A percentile compares a stretch with the other conserved stretches of the same genome.
phyloP scores from a whole-genome alignment of 495 filamentous ascomycete species.

The Hypoxylon crocopeplum region DNA sequence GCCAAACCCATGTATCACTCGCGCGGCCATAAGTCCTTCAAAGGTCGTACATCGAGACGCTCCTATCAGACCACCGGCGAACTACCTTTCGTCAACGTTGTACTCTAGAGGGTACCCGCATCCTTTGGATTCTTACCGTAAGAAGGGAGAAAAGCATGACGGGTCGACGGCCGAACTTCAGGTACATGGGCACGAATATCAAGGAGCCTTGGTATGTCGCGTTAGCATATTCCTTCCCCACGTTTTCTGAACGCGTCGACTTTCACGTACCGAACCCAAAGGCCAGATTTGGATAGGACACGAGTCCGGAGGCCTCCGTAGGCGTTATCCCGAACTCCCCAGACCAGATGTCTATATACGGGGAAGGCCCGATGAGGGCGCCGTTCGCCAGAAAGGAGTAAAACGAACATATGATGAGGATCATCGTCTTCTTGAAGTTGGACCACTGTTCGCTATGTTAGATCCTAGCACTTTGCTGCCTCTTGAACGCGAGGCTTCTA shows the following conservation, averaged over 20 bases:
- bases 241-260: background rate
- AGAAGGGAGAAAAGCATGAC: slow-evolving; percentile 64
- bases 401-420: slow-evolving; percentile 62
- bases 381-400: slow-evolving; percentile 70
- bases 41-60: slow-evolving; percentile 60
- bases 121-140: slow-evolving; percentile 43
- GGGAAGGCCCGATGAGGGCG: slow-evolving; percentile 62
- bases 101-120: background rate
- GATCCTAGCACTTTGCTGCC: too few relatives aligned
- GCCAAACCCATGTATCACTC: slow-evolving; percentile 63
- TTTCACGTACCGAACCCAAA: slow-evolving; percentile 66
- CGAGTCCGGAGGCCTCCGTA: slow-evolving; percentile 59
- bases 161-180: slow-evolving; percentile 65
- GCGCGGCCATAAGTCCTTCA: slow-evolving; percentile 59
- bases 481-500: too few relatives aligned
- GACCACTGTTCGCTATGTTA: slow-evolving; percentile 55
- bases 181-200: slow-evolving; percentile 64
- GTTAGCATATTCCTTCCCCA: slow-evolving; percentile 9
- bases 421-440: slow-evolving; percentile 64
- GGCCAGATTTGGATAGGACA: slow-evolving; percentile 68
- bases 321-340: slow-evolving; percentile 60
- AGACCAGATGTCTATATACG: slow-evolving; percentile 65
- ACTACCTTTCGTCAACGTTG: slow-evolving; percentile 43
- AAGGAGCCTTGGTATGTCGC: slow-evolving; percentile 55
- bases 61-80: slow-evolving; percentile 63